A percentile compares a stretch with the other conserved stretches of the same genome.
Evolutionary conservation across 225 moss, liverwort and hornwort genomes (phyloP).

Genomic region (Sphagnum contortum): DNA sequence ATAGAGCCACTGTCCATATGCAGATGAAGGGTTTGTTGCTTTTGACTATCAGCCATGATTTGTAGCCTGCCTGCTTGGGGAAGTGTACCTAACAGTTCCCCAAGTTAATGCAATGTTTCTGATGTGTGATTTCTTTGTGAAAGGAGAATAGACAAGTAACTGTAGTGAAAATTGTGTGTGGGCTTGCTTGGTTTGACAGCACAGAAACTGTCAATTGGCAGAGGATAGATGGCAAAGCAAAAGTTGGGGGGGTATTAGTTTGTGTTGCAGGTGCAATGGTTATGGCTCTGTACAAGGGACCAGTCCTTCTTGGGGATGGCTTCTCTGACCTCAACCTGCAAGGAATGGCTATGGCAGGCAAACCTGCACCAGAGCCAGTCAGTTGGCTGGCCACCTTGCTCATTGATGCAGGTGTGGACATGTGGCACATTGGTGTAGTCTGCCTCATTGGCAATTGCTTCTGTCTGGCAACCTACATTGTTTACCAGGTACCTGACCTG

Average conservation of each 20-base stretch:
- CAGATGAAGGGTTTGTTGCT: too few relatives aligned
- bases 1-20: too few relatives aligned
- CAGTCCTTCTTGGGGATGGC: conserved; percentile 66
- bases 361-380: conserved; percentile 85
- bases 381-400: conserved; percentile 72
- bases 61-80: too few relatives aligned
- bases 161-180: background rate
- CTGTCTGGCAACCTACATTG: conserved; percentile 76
- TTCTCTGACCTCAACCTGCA: conserved; percentile 55
- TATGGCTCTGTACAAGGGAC: conserved; percentile 67
- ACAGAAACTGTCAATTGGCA: conserved; percentile 61
- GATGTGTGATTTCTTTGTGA: too few relatives aligned
- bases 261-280: conserved; percentile 60
- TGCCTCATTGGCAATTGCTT: conserved; percentile 76
- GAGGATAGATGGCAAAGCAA: conserved; percentile 76
- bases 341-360: conserved; percentile 66
- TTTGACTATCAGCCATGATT: too few relatives aligned
- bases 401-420: conserved; percentile 58
- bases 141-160: too few relatives aligned
- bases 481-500: conserved; percentile 55
- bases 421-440: conserved; percentile 66
- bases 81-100: too few relatives aligned
- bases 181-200: conserved; percentile 24
- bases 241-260: conserved; percentile 62
- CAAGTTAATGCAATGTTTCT: too few relatives aligned